A percentile compares a stretch with the other conserved stretches of the same genome.
Evolutionary conservation across 352 stramenopile species (phyloP).

Genomic region (Hyaloperonospora arabidopsidis): DNA sequence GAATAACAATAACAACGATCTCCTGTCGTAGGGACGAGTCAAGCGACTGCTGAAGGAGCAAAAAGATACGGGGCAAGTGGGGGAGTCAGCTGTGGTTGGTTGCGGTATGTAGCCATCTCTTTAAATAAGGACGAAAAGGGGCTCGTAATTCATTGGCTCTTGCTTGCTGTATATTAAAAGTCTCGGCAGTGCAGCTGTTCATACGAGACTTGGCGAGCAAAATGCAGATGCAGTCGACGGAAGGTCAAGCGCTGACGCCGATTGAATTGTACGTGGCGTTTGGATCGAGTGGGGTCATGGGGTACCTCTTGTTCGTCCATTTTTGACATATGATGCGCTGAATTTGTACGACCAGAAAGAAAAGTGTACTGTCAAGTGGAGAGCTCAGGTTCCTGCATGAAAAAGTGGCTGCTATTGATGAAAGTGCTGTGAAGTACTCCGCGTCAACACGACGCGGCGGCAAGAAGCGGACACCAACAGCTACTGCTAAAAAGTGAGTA

Average conservation of each 20-base stretch:
- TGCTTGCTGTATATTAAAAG: not conserved
- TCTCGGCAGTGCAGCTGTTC: slow-evolving; percentile 42
- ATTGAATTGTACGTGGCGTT: slow-evolving; percentile 48
- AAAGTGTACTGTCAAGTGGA: slow-evolving; percentile 31
- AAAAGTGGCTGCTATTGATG: slow-evolving; percentile 49
- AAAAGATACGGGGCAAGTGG: slow-evolving; percentile 68
- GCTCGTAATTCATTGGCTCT: not conserved
- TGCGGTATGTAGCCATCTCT: slow-evolving; percentile 29
- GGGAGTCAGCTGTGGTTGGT: slow-evolving; percentile 37
- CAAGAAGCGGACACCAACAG: slow-evolving; percentile 20
- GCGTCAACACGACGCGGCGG: slow-evolving; percentile 20
- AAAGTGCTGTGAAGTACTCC: slow-evolving; percentile 54
- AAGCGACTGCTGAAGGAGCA: slow-evolving; percentile 60
- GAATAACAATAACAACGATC: not conserved
- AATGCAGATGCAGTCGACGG: slow-evolving; percentile 27
- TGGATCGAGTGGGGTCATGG: too few species aligned
- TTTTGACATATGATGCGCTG: not conserved
- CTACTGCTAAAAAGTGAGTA: slow-evolving; percentile 23
- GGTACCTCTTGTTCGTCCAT: too few species aligned
- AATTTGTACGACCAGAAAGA: slow-evolving; percentile 35
- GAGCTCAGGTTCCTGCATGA: slow-evolving; percentile 48
- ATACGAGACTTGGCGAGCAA: slow-evolving; percentile 47
- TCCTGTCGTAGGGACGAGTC: slow-evolving; percentile 34
- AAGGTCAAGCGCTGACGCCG: slow-evolving; percentile 32
- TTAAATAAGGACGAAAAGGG: not conserved